phyloP scores from a whole-genome alignment of 768 basidiomycete genomes.

The Solioccasus polychromus region DNA sequence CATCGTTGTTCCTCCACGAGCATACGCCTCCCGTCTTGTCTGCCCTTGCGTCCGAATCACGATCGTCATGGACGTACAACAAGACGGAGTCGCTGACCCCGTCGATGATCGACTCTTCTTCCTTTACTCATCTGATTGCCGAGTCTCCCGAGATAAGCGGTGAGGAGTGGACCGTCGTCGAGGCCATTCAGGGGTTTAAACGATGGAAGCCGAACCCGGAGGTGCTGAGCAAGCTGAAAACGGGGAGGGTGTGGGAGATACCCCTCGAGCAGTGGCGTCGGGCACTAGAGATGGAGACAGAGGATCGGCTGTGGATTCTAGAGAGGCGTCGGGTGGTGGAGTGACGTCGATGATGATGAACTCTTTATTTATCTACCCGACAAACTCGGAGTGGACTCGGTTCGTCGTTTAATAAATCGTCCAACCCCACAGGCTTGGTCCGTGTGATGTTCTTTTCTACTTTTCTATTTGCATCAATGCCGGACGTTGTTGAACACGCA shows the following conservation, averaged over 20 bases:
- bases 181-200: constrained; percentile 44
- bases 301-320: constrained; percentile 49
- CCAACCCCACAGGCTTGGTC: too few species aligned
- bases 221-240: constrained; percentile 17
- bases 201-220: constrained; percentile 32
- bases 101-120: constrained; percentile 37
- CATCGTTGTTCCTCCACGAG: constrained; percentile 80
- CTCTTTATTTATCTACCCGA: too few species aligned
- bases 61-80: constrained; percentile 63
- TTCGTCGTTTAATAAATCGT: too few species aligned
- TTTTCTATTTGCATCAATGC: too few species aligned
- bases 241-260: constrained; percentile 22
- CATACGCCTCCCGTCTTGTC: constrained; percentile 49
- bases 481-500: too few species aligned
- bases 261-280: constrained; percentile 20
- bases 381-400: too few species aligned
- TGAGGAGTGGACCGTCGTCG: constrained; percentile 42
- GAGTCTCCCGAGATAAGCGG: constrained; percentile 37
- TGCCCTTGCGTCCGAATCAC: constrained; percentile 10
- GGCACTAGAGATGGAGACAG: constrained; percentile 37
- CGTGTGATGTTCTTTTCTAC: too few species aligned
- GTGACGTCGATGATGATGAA: neutral
- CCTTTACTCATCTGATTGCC: constrained; percentile 63
- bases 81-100: constrained; percentile 71
- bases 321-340: constrained; percentile 26